Evolutionary conservation across 2,329 filamentous ascomycete genomes (phyloP), one percentile per base, ranked within the genome.

Genomic region (Paecilomyces niveus): DNA sequence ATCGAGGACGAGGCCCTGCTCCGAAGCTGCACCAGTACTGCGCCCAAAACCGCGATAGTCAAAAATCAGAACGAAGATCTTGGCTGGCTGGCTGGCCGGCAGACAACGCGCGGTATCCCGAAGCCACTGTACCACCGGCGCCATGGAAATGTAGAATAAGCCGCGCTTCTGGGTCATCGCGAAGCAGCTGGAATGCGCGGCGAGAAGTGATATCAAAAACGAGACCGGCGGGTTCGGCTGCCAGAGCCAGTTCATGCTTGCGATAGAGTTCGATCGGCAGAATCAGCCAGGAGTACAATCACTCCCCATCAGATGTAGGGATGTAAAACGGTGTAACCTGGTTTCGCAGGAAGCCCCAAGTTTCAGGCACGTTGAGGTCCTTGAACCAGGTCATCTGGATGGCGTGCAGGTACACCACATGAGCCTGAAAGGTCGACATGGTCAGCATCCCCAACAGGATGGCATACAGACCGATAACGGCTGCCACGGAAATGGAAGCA

Each of bases 1-100:
- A 65, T 88, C 84, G 1, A 67, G 68, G 11, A 84, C 70, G 0
- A 87, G 70, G 0, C 84, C 84, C 1, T 65, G 54, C 67, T 87
- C 84, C 0, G 82, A 83, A 0, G 84, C 84, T 4, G 68, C 65
- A 1, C 84, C 83, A 0, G 72, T 79, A 55, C 80, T 83, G 3
- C 66, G 68, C 1, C 85, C 85, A 62, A 83, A 88, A 0, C 85
- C 84, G 4, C 84, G 78, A 63, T 86, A 87, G 69, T 88, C 85
- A 56, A 88, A 79, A 1, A 81, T 77, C 8, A 87, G 65, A 39
- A 82, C 76, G 63, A 55, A 55, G 35, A 45, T 45, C 32, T 55
- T 82, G 21, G 73, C 65, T 0, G 83, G 79, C 1, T 78, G 72
- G 0, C 72, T 77, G 6, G 79, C 80, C n/a, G 75, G 81, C 50